Evolutionary conservation across 768 basidiomycete genomes (phyloP).

Genomic region (Russula emetica): DNA sequence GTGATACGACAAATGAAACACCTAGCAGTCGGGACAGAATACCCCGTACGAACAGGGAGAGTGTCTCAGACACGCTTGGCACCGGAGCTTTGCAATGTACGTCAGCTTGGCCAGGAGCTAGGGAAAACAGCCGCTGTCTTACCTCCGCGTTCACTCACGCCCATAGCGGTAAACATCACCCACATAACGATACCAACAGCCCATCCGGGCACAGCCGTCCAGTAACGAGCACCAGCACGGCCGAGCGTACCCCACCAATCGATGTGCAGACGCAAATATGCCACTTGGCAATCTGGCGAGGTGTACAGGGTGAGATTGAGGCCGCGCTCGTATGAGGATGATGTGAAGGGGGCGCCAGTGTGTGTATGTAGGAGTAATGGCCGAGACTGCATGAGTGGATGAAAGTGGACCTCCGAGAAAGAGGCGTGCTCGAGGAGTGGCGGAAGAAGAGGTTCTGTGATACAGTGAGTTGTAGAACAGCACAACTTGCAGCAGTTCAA

Average conservation of each 20-base stretch:
- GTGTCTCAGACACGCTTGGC: constrained; percentile 48
- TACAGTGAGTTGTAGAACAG: neutral
- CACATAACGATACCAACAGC: constrained; percentile 63
- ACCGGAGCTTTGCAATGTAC: constrained; percentile 36
- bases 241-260: constrained; percentile 73
- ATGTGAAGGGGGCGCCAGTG: constrained; percentile 59
- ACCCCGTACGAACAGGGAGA: constrained; percentile 41
- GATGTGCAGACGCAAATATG: constrained; percentile 48
- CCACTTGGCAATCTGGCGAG: constrained; percentile 50
- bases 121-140: constrained; percentile 1
- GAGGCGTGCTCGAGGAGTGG: constrained; percentile 68
- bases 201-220: constrained; percentile 69
- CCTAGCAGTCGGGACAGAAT: constrained; percentile 43
- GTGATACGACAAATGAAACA: constrained; percentile 43
- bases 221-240: constrained; percentile 67
- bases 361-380: constrained; percentile 65
- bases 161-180: constrained; percentile 53
- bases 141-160: constrained; percentile 31
- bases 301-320: constrained; percentile 58
- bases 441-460: constrained; percentile 50
- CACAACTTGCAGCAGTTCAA: no score
- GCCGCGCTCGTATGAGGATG: constrained; percentile 34
- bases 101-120: constrained; percentile 3
- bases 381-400: constrained; percentile 40
- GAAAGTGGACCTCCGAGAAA: constrained; percentile 66